phyloP scores from a whole-genome alignment of 1,284 basidiomycete species.

The Irpex sp. region DNA sequence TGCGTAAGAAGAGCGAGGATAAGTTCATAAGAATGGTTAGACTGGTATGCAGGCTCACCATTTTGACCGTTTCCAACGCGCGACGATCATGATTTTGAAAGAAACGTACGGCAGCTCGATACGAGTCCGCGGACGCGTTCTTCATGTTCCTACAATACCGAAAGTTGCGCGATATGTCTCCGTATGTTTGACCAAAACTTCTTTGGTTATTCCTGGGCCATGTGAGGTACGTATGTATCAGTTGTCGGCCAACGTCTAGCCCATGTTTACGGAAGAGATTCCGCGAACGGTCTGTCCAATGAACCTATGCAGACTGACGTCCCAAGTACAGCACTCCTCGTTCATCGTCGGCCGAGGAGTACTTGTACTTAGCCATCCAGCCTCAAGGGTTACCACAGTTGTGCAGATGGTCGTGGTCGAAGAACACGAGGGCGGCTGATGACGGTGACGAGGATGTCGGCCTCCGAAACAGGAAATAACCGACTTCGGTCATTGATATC shows the following conservation, averaged over 20 bases:
- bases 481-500: not conserved
- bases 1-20: not conserved
- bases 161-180: not conserved
- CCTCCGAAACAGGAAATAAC: not conserved
- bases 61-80: not conserved
- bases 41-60: not conserved
- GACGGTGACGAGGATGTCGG: not conserved
- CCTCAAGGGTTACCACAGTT: not conserved
- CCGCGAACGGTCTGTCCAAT: not conserved
- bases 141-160: not conserved
- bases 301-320: not conserved
- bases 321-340: not conserved
- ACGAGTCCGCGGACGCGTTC: not conserved
- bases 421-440: not conserved
- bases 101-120: not conserved
- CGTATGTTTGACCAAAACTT: not conserved
- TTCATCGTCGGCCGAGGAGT: not conserved
- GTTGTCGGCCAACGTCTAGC: no score
- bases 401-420: not conserved
- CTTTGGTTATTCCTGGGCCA: not conserved
- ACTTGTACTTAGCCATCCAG: not conserved
- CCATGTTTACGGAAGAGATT: not conserved
- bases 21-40: not conserved
- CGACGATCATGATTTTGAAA: not conserved
- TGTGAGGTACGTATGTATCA: no score